These are phyloP conservation scores for Suillus subluteus DNA, from an alignment of 768 basidiomycete genomes.

Conservation along the genomic window DNA sequence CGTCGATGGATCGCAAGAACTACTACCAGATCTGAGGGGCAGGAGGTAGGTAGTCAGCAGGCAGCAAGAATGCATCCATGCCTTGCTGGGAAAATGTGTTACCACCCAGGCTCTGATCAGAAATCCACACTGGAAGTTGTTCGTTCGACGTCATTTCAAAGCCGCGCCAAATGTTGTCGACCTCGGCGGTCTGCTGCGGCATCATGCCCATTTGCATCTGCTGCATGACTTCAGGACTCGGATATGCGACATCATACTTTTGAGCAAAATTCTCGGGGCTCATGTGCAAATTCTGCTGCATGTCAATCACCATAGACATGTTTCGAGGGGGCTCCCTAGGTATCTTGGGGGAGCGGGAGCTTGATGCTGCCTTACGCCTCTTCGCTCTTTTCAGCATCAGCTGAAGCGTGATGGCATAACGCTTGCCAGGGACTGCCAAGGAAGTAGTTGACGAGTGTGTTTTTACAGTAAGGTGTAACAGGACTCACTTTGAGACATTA, in stretches of 20 bases:
- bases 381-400: slow-evolving; percentile 83
- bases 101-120: slow-evolving; percentile 81
- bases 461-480: slow-evolving; percentile 2
- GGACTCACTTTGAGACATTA: slow-evolving; percentile 78
- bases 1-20: not conserved
- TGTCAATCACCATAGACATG: slow-evolving; percentile 50
- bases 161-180: slow-evolving; percentile 77
- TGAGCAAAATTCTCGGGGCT: slow-evolving; percentile 58
- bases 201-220: slow-evolving; percentile 36
- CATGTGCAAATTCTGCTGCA: slow-evolving; percentile 36
- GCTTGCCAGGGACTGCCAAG: slow-evolving; percentile 80
- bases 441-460: slow-evolving; percentile 14
- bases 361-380: slow-evolving; percentile 58
- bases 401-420: slow-evolving; percentile 89
- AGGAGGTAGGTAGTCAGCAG: slow-evolving; percentile 71
- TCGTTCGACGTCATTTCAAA: slow-evolving; percentile 74
- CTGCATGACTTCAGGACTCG: slow-evolving; percentile 35
- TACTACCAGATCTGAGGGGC: slow-evolving; percentile 76
- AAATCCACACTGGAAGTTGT: slow-evolving; percentile 84
- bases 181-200: slow-evolving; percentile 32
- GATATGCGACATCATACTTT: slow-evolving; percentile 52
- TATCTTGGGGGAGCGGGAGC: slow-evolving; percentile 63
- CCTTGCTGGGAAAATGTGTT: slow-evolving; percentile 77
- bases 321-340: slow-evolving; percentile 58
- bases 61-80: slow-evolving; percentile 84